Conservation (phyloP, 352 stramenopile species). For the Phytophthora tubulina region DNA sequence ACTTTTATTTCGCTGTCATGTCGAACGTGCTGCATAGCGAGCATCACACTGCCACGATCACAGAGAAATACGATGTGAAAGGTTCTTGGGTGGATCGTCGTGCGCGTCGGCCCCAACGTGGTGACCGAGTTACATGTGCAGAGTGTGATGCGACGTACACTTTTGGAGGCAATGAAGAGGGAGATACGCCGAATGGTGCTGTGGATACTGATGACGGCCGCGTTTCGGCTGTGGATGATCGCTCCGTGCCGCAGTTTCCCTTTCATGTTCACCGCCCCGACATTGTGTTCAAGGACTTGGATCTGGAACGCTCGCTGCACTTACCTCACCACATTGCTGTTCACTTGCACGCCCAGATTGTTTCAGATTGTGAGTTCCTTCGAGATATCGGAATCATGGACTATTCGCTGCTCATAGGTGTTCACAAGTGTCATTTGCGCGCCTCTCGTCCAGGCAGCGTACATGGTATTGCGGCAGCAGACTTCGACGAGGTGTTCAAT, state of each 20-base stretch:
- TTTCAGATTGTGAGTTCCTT: conserved; percentile 71
- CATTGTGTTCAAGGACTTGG: conserved; percentile 78
- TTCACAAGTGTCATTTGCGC: conserved; percentile 69
- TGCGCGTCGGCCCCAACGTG: conserved; percentile 54
- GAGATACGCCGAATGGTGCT: conserved; percentile 29
- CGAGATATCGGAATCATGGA: conserved; percentile 82
- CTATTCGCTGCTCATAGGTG: conserved; percentile 76
- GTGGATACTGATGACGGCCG: conserved; percentile 14
- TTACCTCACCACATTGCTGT: conserved; percentile 43
- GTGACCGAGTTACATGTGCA: conserved; percentile 70
- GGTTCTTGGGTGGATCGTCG: conserved; percentile 78
- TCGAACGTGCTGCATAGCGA: conserved; percentile 78
- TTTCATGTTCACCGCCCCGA: conserved; percentile 72
- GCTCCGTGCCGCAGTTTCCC: conserved; percentile 26
- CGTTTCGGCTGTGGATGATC: conserved; percentile 18
- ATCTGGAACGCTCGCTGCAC: conserved; percentile 58
- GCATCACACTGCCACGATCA: conserved; percentile 64
- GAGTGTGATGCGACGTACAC: conserved; percentile 70
- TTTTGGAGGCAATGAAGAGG: conserved; percentile 48
- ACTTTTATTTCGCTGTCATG: conserved; percentile 89
- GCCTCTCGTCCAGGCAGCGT: conserved; percentile 18
- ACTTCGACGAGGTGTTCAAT: conserved; percentile 35
- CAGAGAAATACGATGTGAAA: conserved; percentile 83
- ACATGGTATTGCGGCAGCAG: conserved; percentile 8
- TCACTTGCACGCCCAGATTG: conserved; percentile 60